Evolutionary conservation across 2,329 filamentous ascomycete species (phyloP).

Genomic region (Monosporascus sp.): DNA sequence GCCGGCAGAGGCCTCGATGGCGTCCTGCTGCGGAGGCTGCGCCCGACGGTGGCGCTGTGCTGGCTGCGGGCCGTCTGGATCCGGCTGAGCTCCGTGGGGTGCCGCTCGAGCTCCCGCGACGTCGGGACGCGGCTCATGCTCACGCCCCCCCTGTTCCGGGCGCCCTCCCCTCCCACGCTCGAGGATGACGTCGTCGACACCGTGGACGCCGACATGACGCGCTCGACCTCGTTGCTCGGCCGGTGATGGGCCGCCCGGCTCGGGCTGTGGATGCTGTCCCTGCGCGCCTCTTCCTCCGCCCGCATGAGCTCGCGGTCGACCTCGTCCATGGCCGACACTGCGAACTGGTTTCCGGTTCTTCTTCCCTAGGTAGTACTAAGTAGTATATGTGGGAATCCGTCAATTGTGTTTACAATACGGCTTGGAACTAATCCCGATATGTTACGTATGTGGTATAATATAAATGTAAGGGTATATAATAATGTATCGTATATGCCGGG

Average conservation of each 20-base stretch:
- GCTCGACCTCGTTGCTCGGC: constrained; percentile 20
- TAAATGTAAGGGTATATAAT: not conserved
- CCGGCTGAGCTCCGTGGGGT: constrained; percentile 63
- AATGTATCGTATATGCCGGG: not conserved
- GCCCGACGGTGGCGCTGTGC: constrained; percentile 67
- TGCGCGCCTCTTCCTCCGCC: constrained; percentile 44
- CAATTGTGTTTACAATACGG: not conserved
- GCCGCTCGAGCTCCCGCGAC: constrained; percentile 61
- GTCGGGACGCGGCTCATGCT: constrained; percentile 59
- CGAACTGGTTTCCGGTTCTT: no score
- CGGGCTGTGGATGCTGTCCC: constrained; percentile 38
- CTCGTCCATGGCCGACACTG: constrained; percentile 34
- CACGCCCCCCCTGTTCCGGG: constrained; percentile 10
- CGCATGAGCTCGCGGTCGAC: constrained; percentile 49
- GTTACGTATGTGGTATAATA: not conserved
- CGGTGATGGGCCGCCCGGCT: constrained; percentile 13
- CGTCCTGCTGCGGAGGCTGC: constrained; percentile 41
- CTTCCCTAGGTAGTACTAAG: no score
- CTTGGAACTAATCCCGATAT: not conserved
- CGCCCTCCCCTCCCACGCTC: constrained; percentile 31
- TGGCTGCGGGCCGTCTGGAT: constrained; percentile 68
- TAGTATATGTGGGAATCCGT: no score
- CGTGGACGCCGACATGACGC: constrained; percentile 47
- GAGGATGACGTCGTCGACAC: constrained; percentile 39
- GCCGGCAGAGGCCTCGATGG: constrained; percentile 56